These are phyloP conservation scores for Penicillium silybi DNA, from an alignment of 495 filamentous ascomycete genomes.

Conservation along the genomic window DNA sequence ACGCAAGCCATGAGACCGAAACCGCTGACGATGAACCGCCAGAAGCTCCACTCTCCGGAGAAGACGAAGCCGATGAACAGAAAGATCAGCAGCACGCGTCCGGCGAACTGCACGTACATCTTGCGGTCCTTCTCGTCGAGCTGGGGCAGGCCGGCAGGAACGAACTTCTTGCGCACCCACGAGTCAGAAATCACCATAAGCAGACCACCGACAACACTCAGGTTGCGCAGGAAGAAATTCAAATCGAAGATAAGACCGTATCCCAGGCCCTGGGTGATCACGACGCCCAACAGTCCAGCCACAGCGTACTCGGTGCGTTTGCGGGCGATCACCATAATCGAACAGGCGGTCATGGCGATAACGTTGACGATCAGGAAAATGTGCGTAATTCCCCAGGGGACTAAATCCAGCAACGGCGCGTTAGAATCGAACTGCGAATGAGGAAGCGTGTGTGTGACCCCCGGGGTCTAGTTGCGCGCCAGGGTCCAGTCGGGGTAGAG, in stretches of 20 bases:
- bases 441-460: neutral
- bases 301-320: constrained; percentile 92
- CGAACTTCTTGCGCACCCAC: constrained; percentile 96
- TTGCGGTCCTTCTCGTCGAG: constrained; percentile 98
- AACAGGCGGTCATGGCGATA: constrained; percentile 80
- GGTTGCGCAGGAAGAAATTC: constrained; percentile 99
- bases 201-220: constrained; percentile 93
- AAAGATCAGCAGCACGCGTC: constrained; percentile 94
- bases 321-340: constrained; percentile 80
- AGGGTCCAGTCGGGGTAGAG: constrained; percentile 10
- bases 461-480: constrained; percentile 1
- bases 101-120: constrained; percentile 99
- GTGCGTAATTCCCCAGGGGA: constrained; percentile 86
- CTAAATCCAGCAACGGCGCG: constrained; percentile 41
- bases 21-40: constrained; percentile 74
- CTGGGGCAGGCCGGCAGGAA: constrained; percentile 87
- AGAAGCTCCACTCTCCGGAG: constrained; percentile 85
- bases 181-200: constrained; percentile 97
- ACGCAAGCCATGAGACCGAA: constrained; percentile 88
- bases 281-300: constrained; percentile 80
- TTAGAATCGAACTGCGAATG: constrained; percentile 12
- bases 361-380: constrained; percentile 91
- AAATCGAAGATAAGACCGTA: constrained; percentile 98
- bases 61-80: constrained; percentile 96
- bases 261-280: constrained; percentile 92